Conservation (phyloP, 139 green algal species). For the Chlorella sp. region DNA sequence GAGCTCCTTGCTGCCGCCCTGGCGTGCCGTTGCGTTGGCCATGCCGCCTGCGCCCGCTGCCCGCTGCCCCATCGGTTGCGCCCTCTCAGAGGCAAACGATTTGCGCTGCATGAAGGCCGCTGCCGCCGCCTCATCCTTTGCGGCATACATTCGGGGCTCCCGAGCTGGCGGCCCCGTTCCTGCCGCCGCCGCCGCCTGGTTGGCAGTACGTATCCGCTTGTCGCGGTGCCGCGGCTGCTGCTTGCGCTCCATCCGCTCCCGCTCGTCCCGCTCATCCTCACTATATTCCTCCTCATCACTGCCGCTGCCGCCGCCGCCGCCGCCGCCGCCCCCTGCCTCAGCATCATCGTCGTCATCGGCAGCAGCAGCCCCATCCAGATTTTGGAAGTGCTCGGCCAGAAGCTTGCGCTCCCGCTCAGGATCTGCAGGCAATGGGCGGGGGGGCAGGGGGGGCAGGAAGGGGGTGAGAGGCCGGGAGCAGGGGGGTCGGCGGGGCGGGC, state of each 20-base stretch:
- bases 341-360: not conserved
- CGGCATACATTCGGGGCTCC: slow-evolving; percentile 77
- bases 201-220: slow-evolving; percentile 15
- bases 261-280: not conserved
- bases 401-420: slow-evolving; percentile 53
- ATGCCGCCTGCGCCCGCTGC: slow-evolving; percentile 24
- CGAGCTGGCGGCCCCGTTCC: not conserved
- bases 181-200: not conserved
- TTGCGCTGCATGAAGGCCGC: slow-evolving; percentile 68
- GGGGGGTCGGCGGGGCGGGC: too few species aligned
- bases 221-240: slow-evolving; percentile 19
- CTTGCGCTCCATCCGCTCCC: not conserved
- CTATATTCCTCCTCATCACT: slow-evolving; percentile 24
- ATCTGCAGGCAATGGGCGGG: not conserved
- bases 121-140: slow-evolving; percentile 67
- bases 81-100: slow-evolving; percentile 54
- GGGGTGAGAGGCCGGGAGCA: too few species aligned
- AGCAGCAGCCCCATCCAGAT: slow-evolving; percentile 38
- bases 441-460: too few species aligned
- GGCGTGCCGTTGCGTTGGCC: slow-evolving; percentile 9
- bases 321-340: not conserved
- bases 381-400: slow-evolving; percentile 75
- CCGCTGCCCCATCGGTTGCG: slow-evolving; percentile 67
- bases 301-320: slow-evolving; percentile 5
- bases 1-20: slow-evolving; percentile 73